Base-by-base conservation (phyloP, 495 filamentous ascomycete species). In the Podospora pseudoanserina region DNA sequence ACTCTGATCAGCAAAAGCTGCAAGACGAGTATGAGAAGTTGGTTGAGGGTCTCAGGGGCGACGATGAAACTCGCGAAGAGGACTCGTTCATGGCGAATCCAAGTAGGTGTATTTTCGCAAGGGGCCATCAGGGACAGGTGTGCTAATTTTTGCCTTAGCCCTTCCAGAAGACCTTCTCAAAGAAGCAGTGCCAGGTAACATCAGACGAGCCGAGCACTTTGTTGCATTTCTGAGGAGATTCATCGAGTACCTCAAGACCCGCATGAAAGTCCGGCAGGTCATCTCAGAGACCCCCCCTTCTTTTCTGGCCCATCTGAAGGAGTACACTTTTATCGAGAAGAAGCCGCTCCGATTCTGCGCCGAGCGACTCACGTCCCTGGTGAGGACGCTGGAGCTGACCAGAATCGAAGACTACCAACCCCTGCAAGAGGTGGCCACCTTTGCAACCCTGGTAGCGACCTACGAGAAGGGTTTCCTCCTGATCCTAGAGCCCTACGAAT, bases 401-500 rank as follows among this genome's bases (percentile, higher is more conserved):
- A 97, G 96, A 70, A 97, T 99, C 63, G 96, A 98, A 80, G 96
- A 99, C 74, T 98, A 96, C 74, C 93, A 96, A 68, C 91, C 95
- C 5, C 85, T 99, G 0, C 96, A 99, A 83, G 94, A 99, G 82
- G 93, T 99, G 15, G 96, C 96, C 7, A 97, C 94, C 2, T 99
- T 99, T 76, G 96, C 96, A n/a, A 99, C 96, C 2, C 85, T 99
- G 0, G 93, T 95, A 39, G 91, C 95, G 57, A 99, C 96, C 2
- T 99, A 99, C 76, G 96, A 99, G 68, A 97, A 92, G 74, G 96
- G 96, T 4, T 99, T 99, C 74, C 84, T 96, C 4, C 85, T 99
- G 30, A 99, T 99, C 57, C 85, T 98, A 44, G 95, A 99, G 71
- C 96, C 96, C 1, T 99, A 90, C 72, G 96, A 99, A 80, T 94